Conservation (phyloP, 202 grass and related monocot species). For the Panicum virgatum region DNA sequence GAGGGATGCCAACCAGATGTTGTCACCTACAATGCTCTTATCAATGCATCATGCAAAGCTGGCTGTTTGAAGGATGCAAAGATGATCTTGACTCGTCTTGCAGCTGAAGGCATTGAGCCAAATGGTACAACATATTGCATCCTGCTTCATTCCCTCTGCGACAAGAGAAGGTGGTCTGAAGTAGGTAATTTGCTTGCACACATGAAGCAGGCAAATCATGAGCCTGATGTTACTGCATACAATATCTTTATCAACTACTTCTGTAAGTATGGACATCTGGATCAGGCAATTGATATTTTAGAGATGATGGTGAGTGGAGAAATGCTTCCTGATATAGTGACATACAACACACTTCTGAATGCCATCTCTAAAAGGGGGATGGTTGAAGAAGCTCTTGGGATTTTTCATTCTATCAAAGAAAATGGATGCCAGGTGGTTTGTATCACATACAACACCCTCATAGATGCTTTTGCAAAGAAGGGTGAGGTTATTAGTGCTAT, state of each 20-base stretch:
- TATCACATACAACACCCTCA: conserved; percentile 75
- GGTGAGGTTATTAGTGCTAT: conserved; percentile 55
- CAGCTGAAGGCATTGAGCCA: conserved; percentile 55
- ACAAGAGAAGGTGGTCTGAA: conserved; percentile 59
- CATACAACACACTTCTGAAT: conserved; percentile 74
- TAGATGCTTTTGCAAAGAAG: conserved; percentile 75
- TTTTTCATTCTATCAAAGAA: conserved; percentile 58
- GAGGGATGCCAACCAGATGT: conserved; percentile 69
- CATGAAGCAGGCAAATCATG: conserved; percentile 56
- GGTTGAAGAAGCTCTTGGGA: conserved; percentile 57
- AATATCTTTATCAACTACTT: conserved; percentile 85
- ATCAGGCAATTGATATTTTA: conserved; percentile 71
- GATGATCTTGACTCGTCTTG: conserved; percentile 48
- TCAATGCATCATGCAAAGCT: conserved; percentile 65
- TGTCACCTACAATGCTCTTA: conserved; percentile 71
- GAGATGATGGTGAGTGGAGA: conserved; percentile 55
- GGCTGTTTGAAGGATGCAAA: conserved; percentile 54
- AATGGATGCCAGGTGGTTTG: conserved; percentile 58
- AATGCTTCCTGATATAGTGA: conserved; percentile 74
- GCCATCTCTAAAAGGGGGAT: conserved; percentile 65
- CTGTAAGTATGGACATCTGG: conserved; percentile 62
- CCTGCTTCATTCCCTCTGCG: conserved; percentile 67
- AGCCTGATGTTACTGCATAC: conserved; percentile 67
- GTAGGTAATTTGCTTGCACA: conserved; percentile 54
- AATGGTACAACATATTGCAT: conserved; percentile 75